Evolutionary conservation across 441 rosid genomes (phyloP).

Genomic region (Euphorbia schlechtendalii): DNA sequence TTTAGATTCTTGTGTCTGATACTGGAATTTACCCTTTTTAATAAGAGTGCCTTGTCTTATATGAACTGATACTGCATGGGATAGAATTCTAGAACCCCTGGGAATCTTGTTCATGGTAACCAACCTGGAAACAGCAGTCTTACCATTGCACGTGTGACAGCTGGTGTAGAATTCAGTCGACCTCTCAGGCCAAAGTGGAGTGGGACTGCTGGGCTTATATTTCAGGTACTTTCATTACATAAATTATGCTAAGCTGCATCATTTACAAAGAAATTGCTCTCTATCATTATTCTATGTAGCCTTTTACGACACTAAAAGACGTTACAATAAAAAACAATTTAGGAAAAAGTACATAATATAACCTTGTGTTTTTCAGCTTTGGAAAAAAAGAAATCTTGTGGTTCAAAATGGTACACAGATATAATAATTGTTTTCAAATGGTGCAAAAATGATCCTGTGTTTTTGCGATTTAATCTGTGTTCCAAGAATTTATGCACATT

Average conservation of each 20-base stretch:
- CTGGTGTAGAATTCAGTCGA: slow-evolving; percentile 82
- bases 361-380: too few relatives aligned
- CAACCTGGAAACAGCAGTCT: slow-evolving; percentile 57
- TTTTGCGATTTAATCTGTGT: too few relatives aligned
- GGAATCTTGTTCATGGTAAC: slow-evolving; percentile 83
- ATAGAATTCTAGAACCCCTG: slow-evolving; percentile 90
- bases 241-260: neutral
- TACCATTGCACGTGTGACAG: slow-evolving; percentile 71
- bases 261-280: neutral
- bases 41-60: slow-evolving; percentile 9
- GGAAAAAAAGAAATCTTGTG: too few relatives aligned
- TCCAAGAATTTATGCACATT: too few relatives aligned
- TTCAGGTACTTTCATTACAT: slow-evolving; percentile 52
- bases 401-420: too few relatives aligned
- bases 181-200: slow-evolving; percentile 97
- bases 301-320: neutral
- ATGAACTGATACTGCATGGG: slow-evolving; percentile 22
- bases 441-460: too few relatives aligned
- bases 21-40: slow-evolving; percentile 7
- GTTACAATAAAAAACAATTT: too few relatives aligned
- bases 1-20: slow-evolving; percentile 8
- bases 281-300: neutral
- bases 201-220: slow-evolving; percentile 74
- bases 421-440: too few relatives aligned
- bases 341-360: too few relatives aligned